Base-by-base conservation (phyloP, 139 green algal species). In the Eudorina sp. region DNA sequence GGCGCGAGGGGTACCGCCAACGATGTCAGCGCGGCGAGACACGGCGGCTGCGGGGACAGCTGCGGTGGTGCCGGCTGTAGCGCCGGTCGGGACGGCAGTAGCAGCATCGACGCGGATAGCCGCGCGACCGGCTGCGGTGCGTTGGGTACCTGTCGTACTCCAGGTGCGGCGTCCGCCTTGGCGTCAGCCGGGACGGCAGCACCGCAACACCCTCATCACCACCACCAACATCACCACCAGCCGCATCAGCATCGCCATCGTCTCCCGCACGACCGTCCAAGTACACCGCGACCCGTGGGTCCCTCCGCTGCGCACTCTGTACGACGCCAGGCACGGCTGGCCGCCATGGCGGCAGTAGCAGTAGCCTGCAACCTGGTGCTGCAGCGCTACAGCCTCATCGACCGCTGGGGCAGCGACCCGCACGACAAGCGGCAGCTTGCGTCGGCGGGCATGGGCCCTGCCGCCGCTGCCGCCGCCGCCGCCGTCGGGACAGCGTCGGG, bases 321-420 rank as follows among this genome's bases (percentile, higher is more conserved):
- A 19, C 38, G 70, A 13, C 70, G 70, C 45, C 73, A 81, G 13
- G 73, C 46, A 14, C 45, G n/a, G 2, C 78, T 85, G 25, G 55
- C 0, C 4, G 40, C 31, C 14, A 69, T 74, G 40, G 8, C 43
- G 25, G 55, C 55, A 19, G 60, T 53, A 25, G 80, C 80, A 1
- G 60, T 93, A 34, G 77, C n/a, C 0, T 78, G 68, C 83, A 90
- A 86, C 79, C 31, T 75, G 25, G 23, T 13, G 6, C 75, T 94
- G 74, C 88, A 90, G 68, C 46, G 14, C 27, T 53, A 90, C 53
- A 90, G 92, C 23, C 83, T 95, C 7, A 90, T 95, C 40, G 92
- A 95, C 89, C 79, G 92, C 9, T 84, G 43, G 45, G 93, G 93
- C 18, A 53, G 85, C 66, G 90, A 94, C 75, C 92, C 92, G 4